Conservation (phyloP, 2,329 filamentous ascomycete species). For the Epichloe coenophiala region DNA sequence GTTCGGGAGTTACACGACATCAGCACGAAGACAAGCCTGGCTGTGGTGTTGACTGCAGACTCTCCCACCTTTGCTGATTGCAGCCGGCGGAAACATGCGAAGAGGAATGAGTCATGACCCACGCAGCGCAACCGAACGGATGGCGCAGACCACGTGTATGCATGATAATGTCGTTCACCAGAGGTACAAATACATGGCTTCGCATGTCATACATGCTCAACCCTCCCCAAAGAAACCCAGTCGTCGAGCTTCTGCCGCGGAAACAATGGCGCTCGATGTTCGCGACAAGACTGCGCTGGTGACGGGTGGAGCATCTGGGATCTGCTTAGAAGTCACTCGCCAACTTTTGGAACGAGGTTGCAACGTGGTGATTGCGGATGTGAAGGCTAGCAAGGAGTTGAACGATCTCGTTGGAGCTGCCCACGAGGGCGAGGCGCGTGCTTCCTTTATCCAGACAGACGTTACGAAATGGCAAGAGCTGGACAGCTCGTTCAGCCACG, state of each 20-base stretch:
- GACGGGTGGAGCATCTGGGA: conserved; percentile 11
- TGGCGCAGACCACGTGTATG: too few relatives aligned
- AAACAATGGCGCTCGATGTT: conserved; percentile 6
- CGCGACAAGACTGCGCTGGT: conserved; percentile 5
- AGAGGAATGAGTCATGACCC: too few relatives aligned
- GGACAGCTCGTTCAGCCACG: conserved; percentile 14
- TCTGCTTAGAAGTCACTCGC: conserved; percentile 22
- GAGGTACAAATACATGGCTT: too few relatives aligned
- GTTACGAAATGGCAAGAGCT: conserved; percentile 22
- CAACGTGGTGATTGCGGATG: conserved; percentile 24
- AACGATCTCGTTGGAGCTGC: neutral
- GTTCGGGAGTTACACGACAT: too few relatives aligned
- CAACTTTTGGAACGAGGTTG: conserved; percentile 20
- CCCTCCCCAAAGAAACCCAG: neutral
- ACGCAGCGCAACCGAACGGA: too few relatives aligned
- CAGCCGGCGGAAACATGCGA: too few relatives aligned
- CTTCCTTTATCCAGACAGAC: conserved; percentile 23
- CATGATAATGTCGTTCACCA: too few relatives aligned
- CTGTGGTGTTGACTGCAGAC: too few relatives aligned
- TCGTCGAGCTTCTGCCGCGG: neutral
- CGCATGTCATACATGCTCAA: neutral
- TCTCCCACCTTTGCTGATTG: too few relatives aligned
- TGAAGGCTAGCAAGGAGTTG: conserved; percentile 20
- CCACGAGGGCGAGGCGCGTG: conserved; percentile 9
- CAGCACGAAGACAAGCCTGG: too few relatives aligned